phyloP scores from a whole-genome alignment of 2,329 filamentous ascomycete species.

The Trichophyton rubrum region DNA sequence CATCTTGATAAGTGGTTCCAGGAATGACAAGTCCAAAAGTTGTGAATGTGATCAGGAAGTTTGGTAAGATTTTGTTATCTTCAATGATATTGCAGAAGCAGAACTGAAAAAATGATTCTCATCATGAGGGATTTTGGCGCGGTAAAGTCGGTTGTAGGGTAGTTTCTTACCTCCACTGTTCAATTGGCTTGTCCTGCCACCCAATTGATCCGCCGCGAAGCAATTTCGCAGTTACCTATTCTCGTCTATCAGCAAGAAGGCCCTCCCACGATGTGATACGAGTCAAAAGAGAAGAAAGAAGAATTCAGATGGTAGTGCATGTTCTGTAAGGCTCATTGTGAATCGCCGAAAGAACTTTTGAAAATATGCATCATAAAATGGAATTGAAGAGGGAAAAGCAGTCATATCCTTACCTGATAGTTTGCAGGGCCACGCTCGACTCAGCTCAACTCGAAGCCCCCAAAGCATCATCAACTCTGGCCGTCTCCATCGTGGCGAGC shows the following conservation, averaged over 20 bases:
- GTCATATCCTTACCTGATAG: not conserved
- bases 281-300: not conserved
- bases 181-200: not conserved
- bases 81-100: constrained; percentile 50
- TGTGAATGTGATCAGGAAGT: constrained; percentile 26
- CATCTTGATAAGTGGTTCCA: not conserved
- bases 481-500: not conserved
- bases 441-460: not conserved
- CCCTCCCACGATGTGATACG: not conserved
- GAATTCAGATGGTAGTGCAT: constrained; percentile 49
- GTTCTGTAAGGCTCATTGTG: constrained; percentile 43
- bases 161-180: not conserved
- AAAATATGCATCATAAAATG: constrained; percentile 21
- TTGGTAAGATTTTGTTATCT: constrained; percentile 35
- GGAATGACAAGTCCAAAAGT: not conserved
- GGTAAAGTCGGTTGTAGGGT: not conserved
- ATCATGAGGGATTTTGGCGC: constrained; percentile 28
- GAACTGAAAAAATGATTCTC: constrained; percentile 46
- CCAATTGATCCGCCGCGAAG: not conserved
- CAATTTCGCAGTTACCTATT: not conserved
- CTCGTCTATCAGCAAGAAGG: not conserved
- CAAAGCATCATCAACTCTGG: not conserved
- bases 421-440: not conserved
- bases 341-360: constrained; percentile 43
- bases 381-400: constrained; percentile 10